phyloP scores from a whole-genome alignment of 2,329 filamentous ascomycete species.

The Colletotrichum eremochloae region DNA sequence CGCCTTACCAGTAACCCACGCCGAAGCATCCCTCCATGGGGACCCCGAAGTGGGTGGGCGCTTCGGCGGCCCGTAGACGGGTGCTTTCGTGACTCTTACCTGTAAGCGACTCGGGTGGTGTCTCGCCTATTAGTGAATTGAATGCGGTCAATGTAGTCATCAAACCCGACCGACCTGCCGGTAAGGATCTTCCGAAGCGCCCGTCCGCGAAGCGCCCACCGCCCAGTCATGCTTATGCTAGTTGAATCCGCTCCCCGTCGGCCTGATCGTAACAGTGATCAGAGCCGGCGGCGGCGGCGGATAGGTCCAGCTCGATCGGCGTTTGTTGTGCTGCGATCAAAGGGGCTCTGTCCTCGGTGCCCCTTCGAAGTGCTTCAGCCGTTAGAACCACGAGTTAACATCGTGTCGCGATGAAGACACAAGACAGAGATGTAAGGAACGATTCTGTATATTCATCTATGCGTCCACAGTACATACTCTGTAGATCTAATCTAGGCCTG shows the following conservation, averaged over 20 bases:
- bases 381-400: background rate
- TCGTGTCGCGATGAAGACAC: background rate
- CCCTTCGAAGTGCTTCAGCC: background rate
- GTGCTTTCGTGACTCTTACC: too few relatives aligned
- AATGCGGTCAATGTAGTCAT: too few relatives aligned
- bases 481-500: background rate
- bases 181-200: too few relatives aligned
- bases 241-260: background rate
- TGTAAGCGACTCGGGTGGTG: too few relatives aligned
- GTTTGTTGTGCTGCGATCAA: background rate
- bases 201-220: background rate
- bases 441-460: background rate
- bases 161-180: too few relatives aligned
- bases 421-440: background rate
- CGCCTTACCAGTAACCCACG: too few relatives aligned
- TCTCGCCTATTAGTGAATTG: too few relatives aligned
- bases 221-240: constrained; percentile 7
- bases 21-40: too few relatives aligned
- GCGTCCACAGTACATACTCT: constrained; percentile 1
- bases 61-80: too few relatives aligned
- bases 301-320: background rate
- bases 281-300: background rate
- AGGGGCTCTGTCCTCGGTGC: background rate
- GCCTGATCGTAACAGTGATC: background rate
- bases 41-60: too few relatives aligned